These are phyloP conservation scores for Metschnikowia bowlesiae DNA, from an alignment of 805 yeast genomes.

Conservation along the genomic window DNA sequence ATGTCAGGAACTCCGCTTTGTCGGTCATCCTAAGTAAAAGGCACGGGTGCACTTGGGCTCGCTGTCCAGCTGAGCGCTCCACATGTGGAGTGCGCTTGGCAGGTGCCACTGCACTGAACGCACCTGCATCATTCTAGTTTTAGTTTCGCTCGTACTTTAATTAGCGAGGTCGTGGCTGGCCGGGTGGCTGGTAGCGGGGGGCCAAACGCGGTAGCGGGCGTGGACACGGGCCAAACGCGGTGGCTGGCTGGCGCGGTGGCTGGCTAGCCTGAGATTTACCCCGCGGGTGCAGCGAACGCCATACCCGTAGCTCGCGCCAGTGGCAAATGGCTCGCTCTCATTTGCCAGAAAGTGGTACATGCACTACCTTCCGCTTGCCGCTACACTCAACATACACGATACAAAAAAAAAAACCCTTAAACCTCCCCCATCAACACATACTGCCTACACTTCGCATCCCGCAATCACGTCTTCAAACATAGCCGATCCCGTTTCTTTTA, in stretches of 20 bases:
- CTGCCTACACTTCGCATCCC: slow-evolving; percentile 2
- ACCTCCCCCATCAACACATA: not conserved
- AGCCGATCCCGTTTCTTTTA: not conserved
- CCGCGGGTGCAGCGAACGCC: not conserved
- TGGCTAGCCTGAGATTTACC: slow-evolving; percentile 4
- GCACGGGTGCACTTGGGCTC: no score
- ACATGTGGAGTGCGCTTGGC: no score
- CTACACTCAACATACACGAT: slow-evolving; percentile 2
- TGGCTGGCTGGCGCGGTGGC: slow-evolving; percentile 1
- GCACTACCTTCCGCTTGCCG: slow-evolving; percentile 9
- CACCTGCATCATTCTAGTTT: no score
- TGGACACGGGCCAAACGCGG: not conserved
- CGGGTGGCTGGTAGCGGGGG: not conserved
- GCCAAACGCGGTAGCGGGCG: no score
- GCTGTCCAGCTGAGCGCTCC: no score
- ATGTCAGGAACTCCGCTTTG: no score
- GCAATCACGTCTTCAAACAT: not conserved
- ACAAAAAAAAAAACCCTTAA: slow-evolving; percentile 2
- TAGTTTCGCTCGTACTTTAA: no score
- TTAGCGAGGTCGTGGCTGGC: no score
- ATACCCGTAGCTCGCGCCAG: slow-evolving; percentile 10
- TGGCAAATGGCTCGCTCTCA: slow-evolving; percentile 9
- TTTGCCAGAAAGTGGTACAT: slow-evolving; percentile 14
- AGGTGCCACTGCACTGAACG: no score
- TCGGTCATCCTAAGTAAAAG: no score